Evolutionary conservation across 192 early-diverging fungal species (phyloP).

Genomic region (Backusella westeae): DNA sequence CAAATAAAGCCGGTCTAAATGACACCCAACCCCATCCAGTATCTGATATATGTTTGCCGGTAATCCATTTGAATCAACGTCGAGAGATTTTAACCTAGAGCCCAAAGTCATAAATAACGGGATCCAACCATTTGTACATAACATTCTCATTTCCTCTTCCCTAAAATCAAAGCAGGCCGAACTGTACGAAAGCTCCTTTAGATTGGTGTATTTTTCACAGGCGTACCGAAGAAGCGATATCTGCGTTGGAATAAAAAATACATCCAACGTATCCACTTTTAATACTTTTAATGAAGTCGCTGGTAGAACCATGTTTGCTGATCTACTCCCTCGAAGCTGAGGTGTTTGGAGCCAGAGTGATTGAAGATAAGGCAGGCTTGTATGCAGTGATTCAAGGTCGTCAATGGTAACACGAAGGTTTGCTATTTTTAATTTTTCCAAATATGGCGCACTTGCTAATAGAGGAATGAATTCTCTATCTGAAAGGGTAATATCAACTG

Average conservation of each 20-base stretch:
- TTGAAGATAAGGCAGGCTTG: neutral
- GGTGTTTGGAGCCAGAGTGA: neutral
- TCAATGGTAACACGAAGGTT: neutral
- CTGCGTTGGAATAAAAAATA: neutral
- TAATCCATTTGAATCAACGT: neutral
- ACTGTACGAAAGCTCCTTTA: neutral
- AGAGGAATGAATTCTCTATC: neutral
- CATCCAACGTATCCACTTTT: neutral
- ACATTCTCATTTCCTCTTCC: neutral
- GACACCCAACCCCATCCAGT: neutral
- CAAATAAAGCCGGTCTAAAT: neutral
- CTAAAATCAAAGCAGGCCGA: neutral
- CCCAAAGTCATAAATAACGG: neutral
- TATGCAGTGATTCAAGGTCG: neutral
- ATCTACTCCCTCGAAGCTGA: neutral
- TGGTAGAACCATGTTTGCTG: neutral
- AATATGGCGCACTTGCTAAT: neutral
- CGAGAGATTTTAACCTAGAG: neutral
- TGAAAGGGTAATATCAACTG: neutral
- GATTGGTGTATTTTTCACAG: neutral
- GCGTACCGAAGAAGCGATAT: neutral
- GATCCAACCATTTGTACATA: neutral
- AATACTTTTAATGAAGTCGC: neutral
- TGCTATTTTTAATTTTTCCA: constrained; percentile 6
- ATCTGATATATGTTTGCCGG: neutral